Evolutionary conservation across 2,329 filamentous ascomycete genomes (phyloP).

Genomic region (Phyllosticta ampelicida): DNA sequence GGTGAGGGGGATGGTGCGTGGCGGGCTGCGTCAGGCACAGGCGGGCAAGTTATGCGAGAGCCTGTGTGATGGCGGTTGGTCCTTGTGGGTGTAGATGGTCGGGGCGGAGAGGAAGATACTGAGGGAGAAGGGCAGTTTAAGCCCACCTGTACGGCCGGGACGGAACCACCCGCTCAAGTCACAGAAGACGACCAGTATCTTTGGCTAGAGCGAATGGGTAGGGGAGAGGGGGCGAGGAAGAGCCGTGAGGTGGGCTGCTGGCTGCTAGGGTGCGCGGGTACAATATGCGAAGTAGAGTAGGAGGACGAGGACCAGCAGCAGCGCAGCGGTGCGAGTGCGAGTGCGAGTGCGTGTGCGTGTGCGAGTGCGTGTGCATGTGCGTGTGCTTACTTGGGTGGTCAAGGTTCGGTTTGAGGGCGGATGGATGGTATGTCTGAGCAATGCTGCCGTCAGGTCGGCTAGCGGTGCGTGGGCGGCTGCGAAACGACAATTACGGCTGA

Average conservation of each 20-base stretch:
- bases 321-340: too few relatives aligned
- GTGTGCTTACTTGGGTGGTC: too few relatives aligned
- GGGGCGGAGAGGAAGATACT: not conserved
- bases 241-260: not conserved
- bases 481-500: too few relatives aligned
- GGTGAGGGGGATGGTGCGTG: conserved; percentile 2
- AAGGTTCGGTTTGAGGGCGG: too few relatives aligned
- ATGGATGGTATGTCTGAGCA: too few relatives aligned
- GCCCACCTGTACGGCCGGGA: not conserved
- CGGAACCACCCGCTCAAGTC: not conserved
- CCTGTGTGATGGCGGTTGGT: not conserved
- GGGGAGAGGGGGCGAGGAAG: not conserved
- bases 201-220: not conserved
- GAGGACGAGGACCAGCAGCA: too few relatives aligned
- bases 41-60: not conserved
- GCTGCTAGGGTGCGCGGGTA: not conserved
- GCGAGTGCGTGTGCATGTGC: too few relatives aligned
- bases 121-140: not conserved
- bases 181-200: not conserved
- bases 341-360: too few relatives aligned
- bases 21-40: conserved; percentile 1
- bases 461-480: too few relatives aligned
- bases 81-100: not conserved
- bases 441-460: too few relatives aligned
- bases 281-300: too few relatives aligned